Conservation (phyloP, 2,329 filamentous ascomycete species). For the Didymella pomorum region DNA sequence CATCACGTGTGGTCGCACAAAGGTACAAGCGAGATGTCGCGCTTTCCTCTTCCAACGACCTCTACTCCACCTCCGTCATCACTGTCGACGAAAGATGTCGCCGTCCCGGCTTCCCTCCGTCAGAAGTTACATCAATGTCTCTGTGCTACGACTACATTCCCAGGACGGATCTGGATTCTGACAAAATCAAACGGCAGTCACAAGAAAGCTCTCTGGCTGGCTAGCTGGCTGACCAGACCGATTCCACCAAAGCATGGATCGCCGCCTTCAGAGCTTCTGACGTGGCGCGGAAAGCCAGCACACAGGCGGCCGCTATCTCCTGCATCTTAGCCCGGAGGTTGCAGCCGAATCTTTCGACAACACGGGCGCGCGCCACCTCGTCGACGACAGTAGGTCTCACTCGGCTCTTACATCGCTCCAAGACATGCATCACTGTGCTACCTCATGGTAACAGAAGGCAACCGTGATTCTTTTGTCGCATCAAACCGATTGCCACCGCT, state of each 20-base stretch:
- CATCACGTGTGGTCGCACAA: constrained; percentile 17
- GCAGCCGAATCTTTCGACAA: not conserved
- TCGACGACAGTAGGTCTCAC: not conserved
- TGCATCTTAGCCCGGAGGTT: too few species aligned
- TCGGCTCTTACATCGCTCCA: not conserved
- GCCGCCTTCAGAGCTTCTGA: not conserved
- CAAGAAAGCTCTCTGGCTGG: not conserved
- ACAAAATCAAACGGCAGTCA: not conserved
- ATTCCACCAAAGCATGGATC: not conserved
- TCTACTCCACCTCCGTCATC: not conserved
- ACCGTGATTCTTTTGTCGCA: not conserved
- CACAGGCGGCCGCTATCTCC: not conserved
- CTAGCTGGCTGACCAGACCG: not conserved
- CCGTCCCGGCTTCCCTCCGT: not conserved
- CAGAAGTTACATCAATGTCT: not conserved
- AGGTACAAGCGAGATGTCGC: constrained; percentile 12
- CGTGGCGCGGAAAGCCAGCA: not conserved
- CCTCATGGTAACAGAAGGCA: not conserved
- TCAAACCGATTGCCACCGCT: not conserved
- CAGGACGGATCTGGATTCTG: not conserved
- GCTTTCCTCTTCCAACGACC: constrained; percentile 5
- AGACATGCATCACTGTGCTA: not conserved
- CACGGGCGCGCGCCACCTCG: not conserved
- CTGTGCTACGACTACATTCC: not conserved
- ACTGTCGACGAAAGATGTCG: not conserved